phyloP scores from a whole-genome alignment of 2,329 filamentous ascomycete species.

The Arthrobotrys sphaeroides region DNA sequence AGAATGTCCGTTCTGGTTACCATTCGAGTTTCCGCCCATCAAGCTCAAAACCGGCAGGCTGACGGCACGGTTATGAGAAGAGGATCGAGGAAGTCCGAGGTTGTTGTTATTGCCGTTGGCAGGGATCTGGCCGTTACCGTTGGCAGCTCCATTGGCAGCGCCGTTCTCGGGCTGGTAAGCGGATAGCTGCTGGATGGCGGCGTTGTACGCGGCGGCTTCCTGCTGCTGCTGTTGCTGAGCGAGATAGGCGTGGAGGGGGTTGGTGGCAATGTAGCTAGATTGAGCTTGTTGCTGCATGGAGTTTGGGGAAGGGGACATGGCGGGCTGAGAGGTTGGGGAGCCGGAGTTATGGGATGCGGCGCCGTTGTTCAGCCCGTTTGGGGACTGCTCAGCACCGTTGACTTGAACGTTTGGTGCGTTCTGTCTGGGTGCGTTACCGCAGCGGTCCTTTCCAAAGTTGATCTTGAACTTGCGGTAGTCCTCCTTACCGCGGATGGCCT shows the following conservation, averaged over 20 bases:
- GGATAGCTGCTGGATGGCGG: conserved; percentile 79
- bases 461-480: conserved; percentile 99
- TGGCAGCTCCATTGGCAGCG: conserved; percentile 52
- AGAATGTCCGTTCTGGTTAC: conserved; percentile 66
- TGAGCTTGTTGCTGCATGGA: conserved; percentile 56
- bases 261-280: conserved; percentile 55
- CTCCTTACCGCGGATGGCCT: conserved; percentile 90
- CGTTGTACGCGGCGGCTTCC: conserved; percentile 77
- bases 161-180: conserved; percentile 66
- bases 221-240: conserved; percentile 78
- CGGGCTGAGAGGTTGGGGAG: conserved; percentile 45
- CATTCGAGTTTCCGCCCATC: conserved; percentile 68
- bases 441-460: conserved; percentile 98
- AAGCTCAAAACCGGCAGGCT: conserved; percentile 80
- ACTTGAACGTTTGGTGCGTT: conserved; percentile 55
- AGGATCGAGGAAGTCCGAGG: conserved; percentile 64
- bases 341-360: conserved; percentile 49
- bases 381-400: conserved; percentile 59
- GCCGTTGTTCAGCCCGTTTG: conserved; percentile 55
- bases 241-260: conserved; percentile 58
- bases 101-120: conserved; percentile 58
- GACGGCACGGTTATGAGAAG: conserved; percentile 77
- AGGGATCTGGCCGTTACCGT: conserved; percentile 60
- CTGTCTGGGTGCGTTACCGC: conserved; percentile 94
- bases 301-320: conserved; percentile 55